Base-by-base conservation (phyloP, 2,329 filamentous ascomycete genomes). In the Zymoseptoria passerinii region DNA sequence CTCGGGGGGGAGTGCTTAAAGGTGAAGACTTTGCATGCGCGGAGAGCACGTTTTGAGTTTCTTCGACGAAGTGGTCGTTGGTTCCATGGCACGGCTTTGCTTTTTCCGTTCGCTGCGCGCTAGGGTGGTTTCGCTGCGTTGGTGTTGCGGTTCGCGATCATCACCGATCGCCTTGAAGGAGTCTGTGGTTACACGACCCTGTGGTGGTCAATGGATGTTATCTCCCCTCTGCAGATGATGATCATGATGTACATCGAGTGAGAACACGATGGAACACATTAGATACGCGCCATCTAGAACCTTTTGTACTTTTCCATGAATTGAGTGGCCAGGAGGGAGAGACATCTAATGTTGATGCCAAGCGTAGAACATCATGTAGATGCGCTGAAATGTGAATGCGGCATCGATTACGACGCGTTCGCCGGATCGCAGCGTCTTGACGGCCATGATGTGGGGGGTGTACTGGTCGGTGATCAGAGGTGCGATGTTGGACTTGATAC, bases 401-500 rank as follows among this genome's bases (percentile, higher is more conserved):
- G 76, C 76, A 54, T 78, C 76, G 28, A 78, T 74, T 58, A 78
- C 75, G 35, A 78, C 71, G 18, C 75, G 72, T 66, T 78, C 76
- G 53, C 76, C 76, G 67, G 60, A 73, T 6, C 56, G 35, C 23
- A 74, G 54, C 1, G 67, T 70, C 58, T 71, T 75, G 58, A 79
- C 67, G 54, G 73, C 74, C 23, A 74, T 73, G 23, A 68, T 73
- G 20, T 70, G 74, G n/a, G 71, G 71, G 7, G 69, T 70, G 53
- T 78, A 76, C 64, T 80, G 77, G 61, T 80, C 77, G 8, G 77
- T 77, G 57, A 79, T 78, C 28, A 80, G 62, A 2, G 77, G 77
- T 8, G 75, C 75, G 50, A 92, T 87, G 68, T 92, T 92, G 63
- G 86, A 83, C 77, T 92, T 92, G 81, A 92, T 90, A 67, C 89